A percentile compares a stretch with the other conserved stretches of the same genome.
These are phyloP conservation scores for Asterionellopsis glacialis DNA, from an alignment of 108 stramenopile genomes.

Conservation along the genomic window DNA sequence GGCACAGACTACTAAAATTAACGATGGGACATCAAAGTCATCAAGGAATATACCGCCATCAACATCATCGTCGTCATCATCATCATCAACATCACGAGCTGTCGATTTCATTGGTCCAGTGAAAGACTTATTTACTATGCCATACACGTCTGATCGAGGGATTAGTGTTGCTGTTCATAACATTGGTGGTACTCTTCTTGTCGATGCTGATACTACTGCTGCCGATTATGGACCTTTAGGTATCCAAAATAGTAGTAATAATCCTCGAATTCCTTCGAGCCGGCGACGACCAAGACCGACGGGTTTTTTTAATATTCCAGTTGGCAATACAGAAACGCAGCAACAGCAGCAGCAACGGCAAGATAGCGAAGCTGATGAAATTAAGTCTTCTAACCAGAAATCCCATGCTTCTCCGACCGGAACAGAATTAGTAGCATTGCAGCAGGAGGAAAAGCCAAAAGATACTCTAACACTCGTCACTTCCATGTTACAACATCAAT, in stretches of 20 bases:
- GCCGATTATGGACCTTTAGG: no score
- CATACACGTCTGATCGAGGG: slow-evolving; percentile 37
- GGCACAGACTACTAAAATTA: no score
- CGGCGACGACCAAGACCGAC: slow-evolving; percentile 4
- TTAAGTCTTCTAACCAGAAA: no score
- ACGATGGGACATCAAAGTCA: no score
- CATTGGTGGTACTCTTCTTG: slow-evolving; percentile 62
- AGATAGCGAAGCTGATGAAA: no score
- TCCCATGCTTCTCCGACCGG: no score
- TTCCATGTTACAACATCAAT: neutral
- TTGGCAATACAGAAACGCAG: neutral
- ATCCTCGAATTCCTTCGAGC: no score
- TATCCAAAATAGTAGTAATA: no score
- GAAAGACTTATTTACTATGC: slow-evolving; percentile 69
- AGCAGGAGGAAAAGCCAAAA: neutral
- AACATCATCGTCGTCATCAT: no score
- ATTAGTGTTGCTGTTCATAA: slow-evolving; percentile 73
- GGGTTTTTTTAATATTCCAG: neutral
- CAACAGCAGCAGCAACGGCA: no score
- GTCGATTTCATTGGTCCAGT: slow-evolving; percentile 78
- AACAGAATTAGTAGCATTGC: no score
- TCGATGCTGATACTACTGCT: slow-evolving; percentile 37
- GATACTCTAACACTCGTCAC: slow-evolving; percentile 3
- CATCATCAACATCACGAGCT: neutral
- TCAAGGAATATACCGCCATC: no score